phyloP scores from a whole-genome alignment of 345 rosid species.

The Excoecaria cochinchinensis region DNA sequence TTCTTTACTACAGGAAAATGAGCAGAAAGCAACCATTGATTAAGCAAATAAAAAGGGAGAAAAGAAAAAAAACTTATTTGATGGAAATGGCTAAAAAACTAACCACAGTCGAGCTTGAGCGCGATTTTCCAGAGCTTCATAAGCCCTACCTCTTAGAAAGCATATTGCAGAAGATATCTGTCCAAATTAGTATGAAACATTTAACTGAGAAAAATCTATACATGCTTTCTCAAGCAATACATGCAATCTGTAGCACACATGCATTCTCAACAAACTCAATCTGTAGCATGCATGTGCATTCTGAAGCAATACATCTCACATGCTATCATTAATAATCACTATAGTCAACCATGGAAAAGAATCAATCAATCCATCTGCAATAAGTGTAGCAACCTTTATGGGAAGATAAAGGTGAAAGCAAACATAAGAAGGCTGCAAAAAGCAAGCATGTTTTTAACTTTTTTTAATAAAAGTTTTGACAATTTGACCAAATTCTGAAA shows the following conservation, averaged over 20 bases:
- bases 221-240: neutral
- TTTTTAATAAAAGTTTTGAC: neutral
- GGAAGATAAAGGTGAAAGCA: neutral
- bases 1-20: neutral
- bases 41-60: neutral
- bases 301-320: neutral
- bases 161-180: conserved; percentile 93
- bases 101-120: conserved; percentile 88
- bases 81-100: conserved; percentile 23
- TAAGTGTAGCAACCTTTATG: neutral
- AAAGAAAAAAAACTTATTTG: neutral
- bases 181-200: conserved; percentile 7
- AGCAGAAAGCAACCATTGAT: neutral
- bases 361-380: neutral
- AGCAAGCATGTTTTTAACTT: neutral
- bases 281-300: neutral
- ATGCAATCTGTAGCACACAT: neutral
- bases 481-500: neutral
- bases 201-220: neutral
- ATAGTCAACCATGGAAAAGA: neutral
- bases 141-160: conserved; percentile 91
- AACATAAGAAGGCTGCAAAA: neutral
- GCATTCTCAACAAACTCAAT: neutral
- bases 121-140: conserved; percentile 86
- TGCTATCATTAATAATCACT: neutral